Evolutionary conservation across 306 rosid genomes (phyloP), one percentile per base, ranked within the genome.

Genomic region (Rubus idaeus): DNA sequence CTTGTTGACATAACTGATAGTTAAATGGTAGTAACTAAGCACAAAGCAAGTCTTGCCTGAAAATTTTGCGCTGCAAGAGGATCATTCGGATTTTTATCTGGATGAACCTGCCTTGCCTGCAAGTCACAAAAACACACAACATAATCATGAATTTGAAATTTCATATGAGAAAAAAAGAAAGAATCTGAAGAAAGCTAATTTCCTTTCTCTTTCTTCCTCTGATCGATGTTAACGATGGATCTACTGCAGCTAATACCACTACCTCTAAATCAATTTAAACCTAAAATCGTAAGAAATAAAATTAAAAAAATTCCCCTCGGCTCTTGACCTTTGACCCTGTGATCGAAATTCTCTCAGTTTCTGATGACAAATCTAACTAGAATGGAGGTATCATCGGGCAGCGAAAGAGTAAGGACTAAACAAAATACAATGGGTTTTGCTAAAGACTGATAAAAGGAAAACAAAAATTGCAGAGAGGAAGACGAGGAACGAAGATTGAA

Each of bases 101-200:
- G 99, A 87, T 95, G 99, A 76, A 95, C 99, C 84, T 95, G 99
- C 8, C 99, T 87, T 52, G 99, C 99, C 99, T 95, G 88, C 80
- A 84, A 76, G 55, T 52, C 47, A 73, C 62, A 68, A 62, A 61
- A 74, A 44, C 47, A 51, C 41, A 26, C 66, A 60, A 18, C 23
- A 77, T 72, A 30, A 8, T 16, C 1, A n/a, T 0, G 6, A 75
- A 76, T 5, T 46, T 6, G 4, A 40, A 57, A 41, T n/a, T 5
- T 23, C 55, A 42, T 56, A 73, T n/a, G 17, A 23, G 0, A 9
- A 56, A 23, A 30, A 0, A 10, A 26, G 1, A 42, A 58, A 23
- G 4, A 8, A 23, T 5, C 40, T 26, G 41, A 14, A 30, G 20
- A 62, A 18, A 62, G 39, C 17, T 60, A 60, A 26, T 60, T 35